Percentiles rank a stretch among this genome's conserved stretches.
Conservation (phyloP, 176 grass and related monocot genomes). For the Carex cristatella region DNA sequence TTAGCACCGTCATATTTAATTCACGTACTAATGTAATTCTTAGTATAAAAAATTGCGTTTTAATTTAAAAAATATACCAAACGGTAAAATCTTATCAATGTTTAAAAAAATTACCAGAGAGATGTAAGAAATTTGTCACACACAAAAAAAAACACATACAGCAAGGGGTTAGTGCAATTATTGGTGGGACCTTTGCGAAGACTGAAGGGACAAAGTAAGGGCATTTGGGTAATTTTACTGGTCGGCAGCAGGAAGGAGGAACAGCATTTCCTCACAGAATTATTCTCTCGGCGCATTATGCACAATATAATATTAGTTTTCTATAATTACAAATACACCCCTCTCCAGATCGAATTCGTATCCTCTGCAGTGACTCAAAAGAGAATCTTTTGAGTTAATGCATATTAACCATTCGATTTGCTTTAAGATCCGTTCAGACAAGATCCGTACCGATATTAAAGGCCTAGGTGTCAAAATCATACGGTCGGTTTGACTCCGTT, state of each 20-base stretch:
- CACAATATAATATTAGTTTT: background rate
- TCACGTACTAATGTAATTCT: background rate
- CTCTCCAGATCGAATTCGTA: background rate
- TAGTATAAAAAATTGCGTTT: background rate
- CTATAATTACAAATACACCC: background rate
- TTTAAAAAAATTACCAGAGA: background rate
- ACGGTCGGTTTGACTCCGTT: too few species aligned
- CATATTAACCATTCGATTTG: too few species aligned
- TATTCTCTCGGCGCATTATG: background rate
- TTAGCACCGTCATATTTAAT: background rate
- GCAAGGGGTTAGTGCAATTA: background rate
- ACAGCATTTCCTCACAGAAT: background rate
- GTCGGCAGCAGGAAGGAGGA: background rate
- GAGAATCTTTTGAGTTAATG: too few species aligned
- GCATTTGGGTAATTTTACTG: background rate
- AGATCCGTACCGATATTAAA: too few species aligned
- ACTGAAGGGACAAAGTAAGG: background rate
- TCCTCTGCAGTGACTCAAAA: too few species aligned
- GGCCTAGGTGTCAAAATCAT: too few species aligned
- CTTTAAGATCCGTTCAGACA: too few species aligned
- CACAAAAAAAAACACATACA: background rate
- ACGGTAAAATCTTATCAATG: background rate
- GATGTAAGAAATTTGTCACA: background rate
- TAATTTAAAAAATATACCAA: background rate
- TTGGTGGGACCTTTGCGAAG: slow-evolving; percentile 10